Percentiles rank a stretch among this genome's conserved stretches.
Conservation (phyloP, 805 yeast species). For the Zygosaccharomyces gambellarensis region DNA sequence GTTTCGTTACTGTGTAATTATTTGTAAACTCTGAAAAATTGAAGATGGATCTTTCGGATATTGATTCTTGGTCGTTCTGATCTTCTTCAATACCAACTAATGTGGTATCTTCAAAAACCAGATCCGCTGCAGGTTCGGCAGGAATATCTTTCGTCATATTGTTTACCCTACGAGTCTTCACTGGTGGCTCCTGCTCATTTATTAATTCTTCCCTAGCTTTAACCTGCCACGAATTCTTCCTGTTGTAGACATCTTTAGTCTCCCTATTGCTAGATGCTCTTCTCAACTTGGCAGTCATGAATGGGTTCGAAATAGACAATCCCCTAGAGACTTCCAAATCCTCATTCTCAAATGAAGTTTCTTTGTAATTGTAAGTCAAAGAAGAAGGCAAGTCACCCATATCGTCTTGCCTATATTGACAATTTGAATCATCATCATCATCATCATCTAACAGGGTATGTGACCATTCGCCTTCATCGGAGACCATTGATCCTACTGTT, state of each 20-base stretch:
- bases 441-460: constrained; percentile 8
- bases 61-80: background rate
- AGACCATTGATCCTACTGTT: constrained; percentile 14
- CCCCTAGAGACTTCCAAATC: constrained; percentile 20
- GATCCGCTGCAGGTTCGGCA: background rate
- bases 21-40: constrained; percentile 17
- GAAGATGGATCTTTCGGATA: background rate
- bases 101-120: constrained; percentile 1
- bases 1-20: constrained; percentile 3
- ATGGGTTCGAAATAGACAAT: constrained; percentile 23
- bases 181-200: background rate
- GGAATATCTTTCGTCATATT: background rate
- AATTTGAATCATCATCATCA: background rate
- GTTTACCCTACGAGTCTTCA: background rate
- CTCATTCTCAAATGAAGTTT: constrained; percentile 10
- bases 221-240: background rate
- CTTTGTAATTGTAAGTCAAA: constrained; percentile 10
- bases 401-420: background rate
- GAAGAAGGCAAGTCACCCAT: constrained; percentile 12
- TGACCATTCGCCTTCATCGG: constrained; percentile 17
- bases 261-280: background rate
- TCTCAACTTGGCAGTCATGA: constrained; percentile 15
- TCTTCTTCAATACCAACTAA: constrained; percentile 1
- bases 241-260: background rate
- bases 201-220: background rate